Conservation (phyloP, 1,284 basidiomycete genomes). For the Cutaneotrichosporon dermatis region DNA sequence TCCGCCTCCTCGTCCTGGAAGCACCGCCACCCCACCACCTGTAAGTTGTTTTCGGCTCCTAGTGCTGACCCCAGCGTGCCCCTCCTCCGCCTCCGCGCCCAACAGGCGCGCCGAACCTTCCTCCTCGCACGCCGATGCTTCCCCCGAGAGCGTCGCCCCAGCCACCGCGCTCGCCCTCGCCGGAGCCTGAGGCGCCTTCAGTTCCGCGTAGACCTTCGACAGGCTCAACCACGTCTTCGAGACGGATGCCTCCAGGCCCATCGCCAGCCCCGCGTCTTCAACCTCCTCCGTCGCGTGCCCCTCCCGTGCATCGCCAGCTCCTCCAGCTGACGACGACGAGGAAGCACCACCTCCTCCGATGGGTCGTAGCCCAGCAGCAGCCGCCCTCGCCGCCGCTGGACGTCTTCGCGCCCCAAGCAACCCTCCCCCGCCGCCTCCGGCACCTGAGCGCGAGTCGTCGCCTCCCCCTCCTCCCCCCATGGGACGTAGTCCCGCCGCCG, state of each 20-base stretch:
- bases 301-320: conserved; percentile 14
- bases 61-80: neutral
- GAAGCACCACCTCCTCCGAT: conserved; percentile 32
- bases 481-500: conserved; percentile 34
- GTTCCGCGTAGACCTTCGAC: conserved; percentile 28
- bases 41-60: too few species aligned
- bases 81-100: conserved; percentile 40
- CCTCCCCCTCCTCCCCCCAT: conserved; percentile 28
- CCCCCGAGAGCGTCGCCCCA: conserved; percentile 29
- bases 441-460: neutral
- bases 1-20: conserved; percentile 48
- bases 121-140: conserved; percentile 28
- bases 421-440: conserved; percentile 1
- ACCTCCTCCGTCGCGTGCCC: conserved; percentile 22
- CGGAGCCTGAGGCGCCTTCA: conserved; percentile 23
- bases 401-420: conserved; percentile 12
- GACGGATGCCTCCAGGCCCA: conserved; percentile 47
- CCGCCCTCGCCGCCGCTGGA: conserved; percentile 18
- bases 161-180: conserved; percentile 9
- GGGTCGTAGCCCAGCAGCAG: conserved; percentile 33
- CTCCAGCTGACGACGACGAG: conserved; percentile 22
- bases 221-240: conserved; percentile 50
- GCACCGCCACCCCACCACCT: conserved; percentile 47
- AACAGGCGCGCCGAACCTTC: conserved; percentile 42
- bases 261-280: conserved; percentile 17